Conservation (phyloP, 768 basidiomycete species). For the Serendipita vermifera region DNA sequence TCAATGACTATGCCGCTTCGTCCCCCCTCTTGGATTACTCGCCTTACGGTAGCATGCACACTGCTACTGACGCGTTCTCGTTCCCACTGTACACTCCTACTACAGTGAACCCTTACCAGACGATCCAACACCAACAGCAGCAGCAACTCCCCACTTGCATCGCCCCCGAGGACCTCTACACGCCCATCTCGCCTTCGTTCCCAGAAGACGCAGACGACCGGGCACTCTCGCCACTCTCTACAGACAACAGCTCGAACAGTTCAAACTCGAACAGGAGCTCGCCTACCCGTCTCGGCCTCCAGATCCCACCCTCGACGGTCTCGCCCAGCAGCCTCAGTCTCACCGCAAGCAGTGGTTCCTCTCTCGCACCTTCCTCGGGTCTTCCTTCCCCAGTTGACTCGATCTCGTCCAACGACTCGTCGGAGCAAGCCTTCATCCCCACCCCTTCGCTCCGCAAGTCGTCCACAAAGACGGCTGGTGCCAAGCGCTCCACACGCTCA, state of each 20-base stretch:
- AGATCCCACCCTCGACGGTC: background rate
- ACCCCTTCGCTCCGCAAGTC: background rate
- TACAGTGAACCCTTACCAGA: background rate
- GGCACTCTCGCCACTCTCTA: background rate
- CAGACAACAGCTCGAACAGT: background rate
- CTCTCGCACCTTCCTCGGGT: background rate
- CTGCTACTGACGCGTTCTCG: background rate
- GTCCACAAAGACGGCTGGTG: background rate
- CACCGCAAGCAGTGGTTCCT: background rate
- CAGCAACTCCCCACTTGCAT: constrained; percentile 7
- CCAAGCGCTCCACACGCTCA: constrained; percentile 1
- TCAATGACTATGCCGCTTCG: background rate
- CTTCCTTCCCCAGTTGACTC: background rate
- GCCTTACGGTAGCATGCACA: background rate
- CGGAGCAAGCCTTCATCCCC: background rate
- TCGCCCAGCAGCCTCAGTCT: background rate
- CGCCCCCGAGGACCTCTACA: constrained; percentile 1
- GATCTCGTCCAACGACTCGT: background rate
- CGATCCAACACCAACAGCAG: background rate
- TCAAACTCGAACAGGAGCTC: background rate
- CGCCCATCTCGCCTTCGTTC: background rate
- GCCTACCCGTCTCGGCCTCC: background rate
- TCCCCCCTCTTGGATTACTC: background rate
- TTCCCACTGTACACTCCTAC: background rate
- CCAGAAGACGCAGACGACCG: background rate